Conservation (phyloP, 2,329 filamentous ascomycete genomes). For the Trichoderma citrinoviride region DNA sequence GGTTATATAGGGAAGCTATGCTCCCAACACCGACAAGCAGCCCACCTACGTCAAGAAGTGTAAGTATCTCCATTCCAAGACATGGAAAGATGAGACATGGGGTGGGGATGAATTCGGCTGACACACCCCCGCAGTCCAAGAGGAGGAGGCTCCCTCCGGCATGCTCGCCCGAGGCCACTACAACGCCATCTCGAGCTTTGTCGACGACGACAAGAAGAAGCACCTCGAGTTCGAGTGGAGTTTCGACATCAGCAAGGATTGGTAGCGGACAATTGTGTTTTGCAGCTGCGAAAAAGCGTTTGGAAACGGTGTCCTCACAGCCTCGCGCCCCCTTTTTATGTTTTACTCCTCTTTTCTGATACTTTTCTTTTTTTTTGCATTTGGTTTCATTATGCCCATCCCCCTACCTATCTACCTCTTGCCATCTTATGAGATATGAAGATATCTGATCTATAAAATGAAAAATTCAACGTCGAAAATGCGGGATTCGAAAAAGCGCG, state of each 20-base stretch:
- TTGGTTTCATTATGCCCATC: not conserved
- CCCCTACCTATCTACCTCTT: not conserved
- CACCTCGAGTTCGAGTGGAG: constrained; percentile 94
- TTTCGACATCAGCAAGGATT: constrained; percentile 96
- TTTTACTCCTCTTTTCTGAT: not conserved
- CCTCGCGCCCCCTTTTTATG: not conserved
- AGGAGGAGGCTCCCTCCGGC: constrained; percentile 87
- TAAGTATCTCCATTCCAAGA: constrained; percentile 51
- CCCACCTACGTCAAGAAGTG: constrained; percentile 86
- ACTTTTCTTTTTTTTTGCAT: constrained; percentile 5
- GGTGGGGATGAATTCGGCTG: not conserved
- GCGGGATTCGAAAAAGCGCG: not conserved
- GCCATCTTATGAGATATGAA: constrained; percentile 14
- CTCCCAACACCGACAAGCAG: constrained; percentile 86
- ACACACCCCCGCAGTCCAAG: constrained; percentile 62
- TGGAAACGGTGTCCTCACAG: not conserved
- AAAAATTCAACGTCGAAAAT: not conserved
- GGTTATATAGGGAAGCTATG: constrained; percentile 72
- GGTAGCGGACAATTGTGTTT: constrained; percentile 51
- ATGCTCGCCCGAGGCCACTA: constrained; percentile 91
- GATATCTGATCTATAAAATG: not conserved
- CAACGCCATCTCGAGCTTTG: constrained; percentile 82
- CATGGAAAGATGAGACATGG: not conserved
- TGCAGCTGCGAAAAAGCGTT: not conserved
- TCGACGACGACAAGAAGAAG: constrained; percentile 89